These are phyloP conservation scores for Boletus rubropictus DNA, from an alignment of 768 basidiomycete species.

Conservation along the genomic window DNA sequence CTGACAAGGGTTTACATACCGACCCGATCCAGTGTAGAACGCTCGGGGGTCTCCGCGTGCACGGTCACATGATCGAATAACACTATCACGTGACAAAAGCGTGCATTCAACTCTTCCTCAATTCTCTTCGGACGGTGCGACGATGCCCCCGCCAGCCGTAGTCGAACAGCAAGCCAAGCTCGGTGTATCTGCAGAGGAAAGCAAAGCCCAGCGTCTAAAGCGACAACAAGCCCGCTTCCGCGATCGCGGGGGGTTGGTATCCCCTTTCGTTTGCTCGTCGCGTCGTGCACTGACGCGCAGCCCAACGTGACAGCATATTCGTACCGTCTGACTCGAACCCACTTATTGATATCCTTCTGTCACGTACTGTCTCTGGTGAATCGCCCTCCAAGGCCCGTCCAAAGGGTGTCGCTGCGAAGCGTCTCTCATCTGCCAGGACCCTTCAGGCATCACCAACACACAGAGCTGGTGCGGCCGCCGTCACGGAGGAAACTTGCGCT, in stretches of 20 bases:
- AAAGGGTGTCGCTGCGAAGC: constrained; percentile 2
- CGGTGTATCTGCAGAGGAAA: constrained; percentile 45
- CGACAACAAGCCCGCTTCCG: constrained; percentile 63
- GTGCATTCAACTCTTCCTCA: neutral
- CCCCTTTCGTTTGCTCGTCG: neutral
- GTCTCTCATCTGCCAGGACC: neutral
- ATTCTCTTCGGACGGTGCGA: neutral
- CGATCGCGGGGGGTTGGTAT: constrained; percentile 57
- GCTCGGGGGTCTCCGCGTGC: neutral
- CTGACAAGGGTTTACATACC: no score
- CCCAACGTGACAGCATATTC: constrained; percentile 39
- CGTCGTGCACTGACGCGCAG: neutral
- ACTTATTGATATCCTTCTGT: constrained; percentile 49
- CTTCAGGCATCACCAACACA: constrained; percentile 1
- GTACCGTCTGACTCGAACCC: constrained; percentile 45
- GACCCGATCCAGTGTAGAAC: no score
- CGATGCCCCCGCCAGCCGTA: constrained; percentile 10
- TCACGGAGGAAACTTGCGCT: neutral
- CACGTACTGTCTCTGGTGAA: constrained; percentile 42
- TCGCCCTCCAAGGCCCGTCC: constrained; percentile 36
- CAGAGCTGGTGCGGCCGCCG: neutral
- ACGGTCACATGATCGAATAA: neutral
- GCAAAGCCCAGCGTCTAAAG: constrained; percentile 53
- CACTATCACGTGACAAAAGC: neutral
- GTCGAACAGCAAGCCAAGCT: constrained; percentile 22